Evolutionary conservation across 2,329 filamentous ascomycete species (phyloP).

Genomic region (Aspergillus sp.): DNA sequence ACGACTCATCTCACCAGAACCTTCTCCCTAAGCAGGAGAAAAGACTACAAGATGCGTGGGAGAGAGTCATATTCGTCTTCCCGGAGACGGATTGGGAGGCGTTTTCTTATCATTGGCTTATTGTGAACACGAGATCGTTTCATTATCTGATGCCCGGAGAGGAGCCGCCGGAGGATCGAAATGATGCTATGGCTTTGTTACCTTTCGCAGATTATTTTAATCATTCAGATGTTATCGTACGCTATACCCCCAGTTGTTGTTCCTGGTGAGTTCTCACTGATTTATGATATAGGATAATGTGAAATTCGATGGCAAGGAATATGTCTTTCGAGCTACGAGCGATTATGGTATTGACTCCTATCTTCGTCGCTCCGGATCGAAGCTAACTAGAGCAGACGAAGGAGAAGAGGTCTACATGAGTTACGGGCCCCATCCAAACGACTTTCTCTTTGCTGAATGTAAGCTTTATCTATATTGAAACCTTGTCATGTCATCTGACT

Average conservation of each 20-base stretch:
- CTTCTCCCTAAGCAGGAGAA: constrained; percentile 45
- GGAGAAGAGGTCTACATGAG: constrained; percentile 41
- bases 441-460: constrained; percentile 40
- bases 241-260: constrained; percentile 5
- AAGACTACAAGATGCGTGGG: constrained; percentile 49
- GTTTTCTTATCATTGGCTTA: constrained; percentile 54
- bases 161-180: constrained; percentile 30
- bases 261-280: background rate
- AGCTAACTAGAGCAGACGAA: constrained; percentile 16
- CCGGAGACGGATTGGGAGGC: constrained; percentile 36
- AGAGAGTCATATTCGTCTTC: constrained; percentile 36
- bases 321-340: constrained; percentile 30
- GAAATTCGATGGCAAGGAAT: constrained; percentile 28
- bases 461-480: constrained; percentile 6
- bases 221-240: constrained; percentile 37
- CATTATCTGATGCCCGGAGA: constrained; percentile 46
- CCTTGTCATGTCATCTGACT: background rate
- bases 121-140: constrained; percentile 56
- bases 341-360: constrained; percentile 20
- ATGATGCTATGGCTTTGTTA: constrained; percentile 41
- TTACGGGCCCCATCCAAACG: constrained; percentile 39
- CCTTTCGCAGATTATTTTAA: constrained; percentile 45
- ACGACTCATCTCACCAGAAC: constrained; percentile 28
- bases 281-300: constrained; percentile 29
- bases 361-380: too few relatives aligned